A percentile compares a stretch with the other conserved stretches of the same genome.
Evolutionary conservation across 73 alveolate species (phyloP).

Genomic region (Paramecium sexaurelia): DNA sequence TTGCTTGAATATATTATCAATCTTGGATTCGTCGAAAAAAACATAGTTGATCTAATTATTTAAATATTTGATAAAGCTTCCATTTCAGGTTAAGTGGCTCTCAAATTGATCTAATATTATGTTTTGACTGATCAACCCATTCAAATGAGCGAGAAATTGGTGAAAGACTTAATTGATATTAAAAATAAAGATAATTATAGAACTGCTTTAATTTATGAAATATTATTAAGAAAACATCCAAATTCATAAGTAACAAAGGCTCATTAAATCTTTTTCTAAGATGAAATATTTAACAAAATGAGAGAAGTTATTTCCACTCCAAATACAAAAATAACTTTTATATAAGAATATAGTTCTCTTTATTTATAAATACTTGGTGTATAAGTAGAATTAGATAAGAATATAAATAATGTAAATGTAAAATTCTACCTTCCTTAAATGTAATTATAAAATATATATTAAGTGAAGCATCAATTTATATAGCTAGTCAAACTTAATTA

Average conservation of each 20-base stretch:
- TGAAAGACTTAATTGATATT: neutral
- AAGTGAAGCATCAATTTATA: neutral
- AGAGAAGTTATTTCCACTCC: neutral
- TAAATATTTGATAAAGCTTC: neutral
- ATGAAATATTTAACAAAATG: neutral
- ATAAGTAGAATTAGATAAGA: neutral
- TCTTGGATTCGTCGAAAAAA: neutral
- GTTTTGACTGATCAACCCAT: neutral
- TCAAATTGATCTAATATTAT: neutral
- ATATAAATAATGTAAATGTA: neutral
- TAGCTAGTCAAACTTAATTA: neutral
- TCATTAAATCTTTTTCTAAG: neutral
- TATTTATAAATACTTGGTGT: neutral
- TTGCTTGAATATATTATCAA: neutral
- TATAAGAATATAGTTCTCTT: neutral
- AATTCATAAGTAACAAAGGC: neutral
- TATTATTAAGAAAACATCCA: neutral
- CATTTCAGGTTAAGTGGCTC: neutral
- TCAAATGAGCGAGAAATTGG: neutral
- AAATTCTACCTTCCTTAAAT: neutral
- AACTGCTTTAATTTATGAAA: neutral
- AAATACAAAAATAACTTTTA: neutral
- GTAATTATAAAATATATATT: neutral
- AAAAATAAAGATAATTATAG: neutral
- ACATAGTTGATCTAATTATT: neutral